phyloP scores from a whole-genome alignment of 2,329 filamentous ascomycete genomes.

The Gyromitra esculenta region DNA sequence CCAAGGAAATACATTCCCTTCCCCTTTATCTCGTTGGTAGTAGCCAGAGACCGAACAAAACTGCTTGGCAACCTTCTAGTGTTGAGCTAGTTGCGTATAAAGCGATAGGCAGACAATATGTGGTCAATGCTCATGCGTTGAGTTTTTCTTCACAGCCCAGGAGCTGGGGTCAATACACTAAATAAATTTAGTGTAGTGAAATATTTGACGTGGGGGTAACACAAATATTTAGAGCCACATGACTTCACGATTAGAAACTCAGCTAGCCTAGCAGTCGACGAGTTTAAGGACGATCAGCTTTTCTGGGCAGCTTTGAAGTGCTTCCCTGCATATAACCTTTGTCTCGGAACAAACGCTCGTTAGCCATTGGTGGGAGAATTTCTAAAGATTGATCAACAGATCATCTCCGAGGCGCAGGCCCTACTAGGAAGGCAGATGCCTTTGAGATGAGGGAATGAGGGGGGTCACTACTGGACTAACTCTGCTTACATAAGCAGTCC shows the following conservation, averaged over 20 bases:
- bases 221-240: neutral
- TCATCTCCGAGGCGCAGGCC: neutral
- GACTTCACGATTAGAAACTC: neutral
- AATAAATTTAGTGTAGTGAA: no score
- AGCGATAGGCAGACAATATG: neutral
- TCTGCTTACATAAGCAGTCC: slow-evolving; percentile 17
- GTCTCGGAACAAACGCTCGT: neutral
- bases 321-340: neutral
- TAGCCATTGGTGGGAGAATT: neutral
- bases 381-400: neutral
- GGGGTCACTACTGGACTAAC: neutral
- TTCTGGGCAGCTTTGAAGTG: neutral
- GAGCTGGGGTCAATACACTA: no score
- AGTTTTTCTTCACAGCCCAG: no score
- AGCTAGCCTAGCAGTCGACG: neutral
- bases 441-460: slow-evolving; percentile 6
- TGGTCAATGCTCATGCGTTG: neutral
- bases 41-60: neutral
- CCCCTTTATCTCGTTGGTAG: neutral
- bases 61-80: neutral
- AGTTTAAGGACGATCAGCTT: neutral
- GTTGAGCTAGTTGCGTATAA: neutral
- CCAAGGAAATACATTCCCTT: neutral
- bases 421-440: neutral
- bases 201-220: neutral